Evolutionary conservation across 176 grass and related monocot species (phyloP).

Genomic region (Tillandsia leiboldiana): DNA sequence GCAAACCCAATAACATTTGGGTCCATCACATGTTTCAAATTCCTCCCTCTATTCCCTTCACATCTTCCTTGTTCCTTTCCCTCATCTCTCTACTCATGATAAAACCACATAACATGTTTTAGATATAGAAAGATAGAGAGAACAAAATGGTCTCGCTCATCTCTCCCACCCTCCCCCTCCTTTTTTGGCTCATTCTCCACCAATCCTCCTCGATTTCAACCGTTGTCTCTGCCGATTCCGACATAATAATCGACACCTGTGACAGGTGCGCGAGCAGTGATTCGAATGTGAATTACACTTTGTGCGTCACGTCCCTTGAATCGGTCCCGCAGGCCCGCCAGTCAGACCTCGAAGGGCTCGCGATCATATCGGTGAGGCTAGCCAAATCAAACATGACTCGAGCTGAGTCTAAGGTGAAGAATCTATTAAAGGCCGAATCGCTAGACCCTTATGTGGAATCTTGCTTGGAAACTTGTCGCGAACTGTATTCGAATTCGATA

Average conservation of each 20-base stretch:
- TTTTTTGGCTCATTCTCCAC: not conserved
- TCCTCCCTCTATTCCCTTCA: too few species aligned
- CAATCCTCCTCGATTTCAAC: not conserved
- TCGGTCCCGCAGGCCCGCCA: not conserved
- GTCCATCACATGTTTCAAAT: too few species aligned
- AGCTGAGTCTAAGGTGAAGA: not conserved
- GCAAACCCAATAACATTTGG: too few species aligned
- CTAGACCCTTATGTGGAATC: not conserved
- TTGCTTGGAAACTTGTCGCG: slow-evolving; percentile 9
- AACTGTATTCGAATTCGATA: not conserved
- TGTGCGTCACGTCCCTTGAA: not conserved
- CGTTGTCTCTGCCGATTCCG: not conserved
- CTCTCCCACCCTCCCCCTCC: not conserved
- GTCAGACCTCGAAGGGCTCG: not conserved
- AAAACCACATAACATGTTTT: not conserved
- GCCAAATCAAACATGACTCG: slow-evolving; percentile 1
- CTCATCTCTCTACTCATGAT: not conserved
- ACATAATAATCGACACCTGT: not conserved
- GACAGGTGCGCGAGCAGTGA: not conserved
- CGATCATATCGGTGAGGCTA: not conserved
- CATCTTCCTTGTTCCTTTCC: not conserved
- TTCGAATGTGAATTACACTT: not conserved
- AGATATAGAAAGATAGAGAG: not conserved
- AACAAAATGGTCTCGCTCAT: not conserved
- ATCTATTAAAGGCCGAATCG: not conserved